Percentiles rank a stretch among this genome's conserved stretches.
phyloP scores from a whole-genome alignment of 495 filamentous ascomycete genomes.

The Elasticomyces elasticus region DNA sequence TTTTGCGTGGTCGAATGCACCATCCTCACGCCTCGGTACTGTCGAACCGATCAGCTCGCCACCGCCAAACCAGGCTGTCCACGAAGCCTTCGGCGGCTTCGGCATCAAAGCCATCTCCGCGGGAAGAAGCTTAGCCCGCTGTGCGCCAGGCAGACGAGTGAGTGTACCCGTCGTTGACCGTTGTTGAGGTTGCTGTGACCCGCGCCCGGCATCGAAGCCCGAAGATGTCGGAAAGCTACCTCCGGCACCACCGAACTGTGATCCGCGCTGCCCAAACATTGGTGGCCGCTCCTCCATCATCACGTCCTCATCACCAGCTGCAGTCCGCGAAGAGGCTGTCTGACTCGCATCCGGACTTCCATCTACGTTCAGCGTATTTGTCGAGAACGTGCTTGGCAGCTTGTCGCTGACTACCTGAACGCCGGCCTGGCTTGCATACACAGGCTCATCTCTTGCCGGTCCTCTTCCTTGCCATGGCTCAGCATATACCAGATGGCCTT shows the following conservation, averaged over 20 bases:
- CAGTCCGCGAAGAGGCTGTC: conserved; percentile 49
- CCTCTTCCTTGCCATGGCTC: conserved; percentile 65
- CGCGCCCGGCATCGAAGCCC: not conserved
- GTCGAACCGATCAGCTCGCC: conserved; percentile 71
- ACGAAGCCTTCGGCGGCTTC: conserved; percentile 30
- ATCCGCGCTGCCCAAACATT: not conserved
- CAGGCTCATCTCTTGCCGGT: conserved; percentile 53
- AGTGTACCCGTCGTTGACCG: not conserved
- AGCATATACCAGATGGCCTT: conserved; percentile 66
- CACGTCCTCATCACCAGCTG: conserved; percentile 31
- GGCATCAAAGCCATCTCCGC: conserved; percentile 32
- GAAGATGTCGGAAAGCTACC: not conserved
- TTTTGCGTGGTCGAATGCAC: conserved; percentile 65
- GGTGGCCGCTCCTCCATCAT: not conserved
- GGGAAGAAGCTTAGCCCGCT: conserved; percentile 24
- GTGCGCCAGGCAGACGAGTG: conserved; percentile 25
- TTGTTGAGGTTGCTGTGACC: not conserved
- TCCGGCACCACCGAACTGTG: not conserved
- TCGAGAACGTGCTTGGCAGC: conserved; percentile 15
- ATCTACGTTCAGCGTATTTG: not conserved
- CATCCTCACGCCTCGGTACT: conserved; percentile 64
- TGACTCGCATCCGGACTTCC: conserved; percentile 6
- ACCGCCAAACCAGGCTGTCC: conserved; percentile 36
- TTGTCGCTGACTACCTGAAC: conserved; percentile 14
- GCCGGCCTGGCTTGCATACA: conserved; percentile 32